Base-by-base conservation (phyloP, 371 early-diverging fungal species). In the Caulochytrium protostelioides region DNA sequence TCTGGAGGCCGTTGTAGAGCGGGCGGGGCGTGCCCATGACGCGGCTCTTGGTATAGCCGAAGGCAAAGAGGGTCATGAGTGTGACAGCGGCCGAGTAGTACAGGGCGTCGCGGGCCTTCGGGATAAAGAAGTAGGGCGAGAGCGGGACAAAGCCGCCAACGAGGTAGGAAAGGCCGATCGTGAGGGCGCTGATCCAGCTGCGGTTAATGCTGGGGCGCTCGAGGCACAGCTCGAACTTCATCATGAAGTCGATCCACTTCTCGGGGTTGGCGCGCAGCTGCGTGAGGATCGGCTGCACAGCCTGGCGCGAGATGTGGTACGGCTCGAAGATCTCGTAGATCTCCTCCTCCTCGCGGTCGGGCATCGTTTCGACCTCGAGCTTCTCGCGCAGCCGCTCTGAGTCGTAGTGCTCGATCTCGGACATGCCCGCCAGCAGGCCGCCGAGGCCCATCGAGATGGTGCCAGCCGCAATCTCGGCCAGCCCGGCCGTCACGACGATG, bases 171-270 rank as follows among this genome's bases (percentile, higher is more conserved):
- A 54, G 19, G 4, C 77, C 77, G 35, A 74, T 73, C 6, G 75
- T 73, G 24, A 65, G 38, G 0, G 74, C 77, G 15, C 65, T 61
- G 24, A 69, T 68, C 71, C 70, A 70, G 24, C 66, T 55, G 27
- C 72, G 53, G 26, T 46, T 52, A 22, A 59, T 52, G 41, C 67
- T 63, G 19, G 75, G 78, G 50, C 53, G 58, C 40, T 74, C 73
- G 23, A 77, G 44, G 25, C 58, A 55, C 26, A 75, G 49, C 45
- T 77, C 74, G 51, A 74, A 73, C 38, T 66, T 60, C 78, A 77
- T 77, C 74, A 77, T 74, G 37, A 77, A 77, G 39, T 77, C 74
- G 6, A 70, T 69, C 54, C 63, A 73, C 37, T 59, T 57, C 26
- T 59, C 55, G 22, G 65, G 70, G 43, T 74, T 57, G 12, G 30